These are phyloP conservation scores for Hypsizygus marmoreus DNA, from an alignment of 768 basidiomycete genomes.

Conservation along the genomic window DNA sequence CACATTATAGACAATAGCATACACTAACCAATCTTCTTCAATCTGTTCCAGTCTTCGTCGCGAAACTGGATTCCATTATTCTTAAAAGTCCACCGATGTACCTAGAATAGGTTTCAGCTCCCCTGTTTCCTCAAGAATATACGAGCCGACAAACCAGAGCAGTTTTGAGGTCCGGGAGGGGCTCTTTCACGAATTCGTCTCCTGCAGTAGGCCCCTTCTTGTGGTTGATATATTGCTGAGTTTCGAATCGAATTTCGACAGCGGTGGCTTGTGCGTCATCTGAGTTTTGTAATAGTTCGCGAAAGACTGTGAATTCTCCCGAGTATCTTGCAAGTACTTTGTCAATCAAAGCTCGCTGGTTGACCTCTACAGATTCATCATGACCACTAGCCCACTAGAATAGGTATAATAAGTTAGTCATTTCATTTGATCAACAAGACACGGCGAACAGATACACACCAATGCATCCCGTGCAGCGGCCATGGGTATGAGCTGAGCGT, in stretches of 20 bases:
- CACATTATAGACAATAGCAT: background rate
- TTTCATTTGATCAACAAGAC: background rate
- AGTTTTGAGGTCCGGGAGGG: slow-evolving; percentile 67
- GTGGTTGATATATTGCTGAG: slow-evolving; percentile 46
- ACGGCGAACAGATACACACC: slow-evolving; percentile 14
- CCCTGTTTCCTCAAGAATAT: background rate
- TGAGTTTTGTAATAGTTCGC: slow-evolving; percentile 94
- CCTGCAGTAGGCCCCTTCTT: slow-evolving; percentile 19
- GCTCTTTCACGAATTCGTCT: slow-evolving; percentile 9
- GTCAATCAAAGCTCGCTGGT: slow-evolving; percentile 95
- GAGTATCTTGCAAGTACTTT: slow-evolving; percentile 96
- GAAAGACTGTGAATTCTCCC: slow-evolving; percentile 83
- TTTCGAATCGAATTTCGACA: slow-evolving; percentile 83
- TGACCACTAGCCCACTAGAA: slow-evolving; percentile 59
- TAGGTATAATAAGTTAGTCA: background rate
- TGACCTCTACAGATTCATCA: slow-evolving; percentile 87
- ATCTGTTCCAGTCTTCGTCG: slow-evolving; percentile 83
- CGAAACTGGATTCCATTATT: slow-evolving; percentile 87
- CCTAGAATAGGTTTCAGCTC: too few relatives aligned
- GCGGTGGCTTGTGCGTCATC: slow-evolving; percentile 82
- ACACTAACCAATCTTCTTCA: slow-evolving; percentile 80
- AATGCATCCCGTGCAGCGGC: slow-evolving; percentile 28
- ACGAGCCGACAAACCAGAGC: slow-evolving; percentile 44
- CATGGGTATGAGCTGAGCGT: too few relatives aligned
- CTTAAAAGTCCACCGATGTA: slow-evolving; percentile 80